A percentile compares a stretch with the other conserved stretches of the same genome.
These are phyloP conservation scores for Xylaria curta DNA, from an alignment of 495 filamentous ascomycete genomes.

Conservation along the genomic window DNA sequence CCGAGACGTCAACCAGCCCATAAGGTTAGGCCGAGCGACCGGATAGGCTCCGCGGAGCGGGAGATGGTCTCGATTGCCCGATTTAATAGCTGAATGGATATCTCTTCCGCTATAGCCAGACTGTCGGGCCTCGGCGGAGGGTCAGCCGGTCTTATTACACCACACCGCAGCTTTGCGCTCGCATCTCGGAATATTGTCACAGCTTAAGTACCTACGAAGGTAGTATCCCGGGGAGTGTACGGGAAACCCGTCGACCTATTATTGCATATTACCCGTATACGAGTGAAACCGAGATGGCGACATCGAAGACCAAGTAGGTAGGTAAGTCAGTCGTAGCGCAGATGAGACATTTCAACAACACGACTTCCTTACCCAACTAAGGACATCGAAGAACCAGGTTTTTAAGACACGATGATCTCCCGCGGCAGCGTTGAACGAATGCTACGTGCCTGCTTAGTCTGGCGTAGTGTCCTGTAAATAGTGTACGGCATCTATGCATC, in stretches of 20 bases:
- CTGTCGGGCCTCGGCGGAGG: neutral
- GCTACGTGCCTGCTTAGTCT: slow-evolving; percentile 18
- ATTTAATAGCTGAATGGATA: neutral
- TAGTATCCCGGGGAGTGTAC: neutral
- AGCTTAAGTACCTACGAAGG: neutral
- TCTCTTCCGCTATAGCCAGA: neutral
- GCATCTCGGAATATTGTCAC: neutral
- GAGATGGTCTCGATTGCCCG: slow-evolving; percentile 7
- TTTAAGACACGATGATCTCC: slow-evolving; percentile 14
- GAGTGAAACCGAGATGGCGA: neutral
- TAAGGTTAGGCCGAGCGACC: neutral
- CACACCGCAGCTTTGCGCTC: neutral
- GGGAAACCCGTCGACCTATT: slow-evolving; percentile 6
- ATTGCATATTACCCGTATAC: slow-evolving; percentile 5
- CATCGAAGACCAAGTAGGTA: slow-evolving; percentile 2
- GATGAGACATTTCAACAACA: slow-evolving; percentile 3
- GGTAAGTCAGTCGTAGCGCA: neutral
- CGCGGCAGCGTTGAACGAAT: slow-evolving; percentile 1
- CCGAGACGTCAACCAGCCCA: neutral
- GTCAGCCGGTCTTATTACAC: slow-evolving; percentile 2
- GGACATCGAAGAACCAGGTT: neutral
- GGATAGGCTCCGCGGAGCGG: slow-evolving; percentile 17
- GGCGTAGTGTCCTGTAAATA: slow-evolving; percentile 5
- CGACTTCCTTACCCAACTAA: neutral
- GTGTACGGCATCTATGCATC: neutral